Evolutionary conservation across 306 rosid genomes (phyloP), one percentile per base, ranked within the genome.

Genomic region (Dalbergia cochinchinensis): DNA sequence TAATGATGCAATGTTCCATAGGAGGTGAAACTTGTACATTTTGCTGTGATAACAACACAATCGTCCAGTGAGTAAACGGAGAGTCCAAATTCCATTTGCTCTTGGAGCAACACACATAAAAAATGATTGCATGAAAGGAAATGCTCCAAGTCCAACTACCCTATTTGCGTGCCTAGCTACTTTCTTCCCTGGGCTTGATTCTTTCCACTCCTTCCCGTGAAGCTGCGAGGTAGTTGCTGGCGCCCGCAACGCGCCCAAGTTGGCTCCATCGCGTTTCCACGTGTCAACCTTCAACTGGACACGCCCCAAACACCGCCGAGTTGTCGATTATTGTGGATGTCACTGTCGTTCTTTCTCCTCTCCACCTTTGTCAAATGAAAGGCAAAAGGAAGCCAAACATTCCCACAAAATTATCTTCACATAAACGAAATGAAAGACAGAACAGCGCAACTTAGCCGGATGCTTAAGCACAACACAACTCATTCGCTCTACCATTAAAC

Each of bases 201-300:
- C 41, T 4, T 48, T 4, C 13, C 54, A 48, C 14, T 45, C 13
- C 15, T 48, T 48, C 55, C n/a, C 55, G 63, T 47, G 72, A 63
- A 76, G 67, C 67, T 62, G 61, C 70, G 79, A 45, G 70, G 70
- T 74, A 74, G 79, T 61, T 74, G 79, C 78, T 41, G 3, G 8
- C 5, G 69, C 47, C 34, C 1, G 0, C 53, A 31, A 14, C 51
- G 15, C 63, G 4, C 55, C 3, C n/a, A 7, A 4, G 73, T 76
- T 22, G 80, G 80, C 35, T 62, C 41, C 3, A 76, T 48, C 35
- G n/a, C 51, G 26, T 5, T 0, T 0, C 7, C 13, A 58, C 70
- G 53, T 69, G 82, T 78, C 70, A 0, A 31, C 5, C 4, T 69
- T 2, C 20, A 4, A 26, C 47, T 78, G 63, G 69, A 4, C 47